Evolutionary conservation across 495 filamentous ascomycete genomes (phyloP).

Genomic region (Chaetomium cochliodes): DNA sequence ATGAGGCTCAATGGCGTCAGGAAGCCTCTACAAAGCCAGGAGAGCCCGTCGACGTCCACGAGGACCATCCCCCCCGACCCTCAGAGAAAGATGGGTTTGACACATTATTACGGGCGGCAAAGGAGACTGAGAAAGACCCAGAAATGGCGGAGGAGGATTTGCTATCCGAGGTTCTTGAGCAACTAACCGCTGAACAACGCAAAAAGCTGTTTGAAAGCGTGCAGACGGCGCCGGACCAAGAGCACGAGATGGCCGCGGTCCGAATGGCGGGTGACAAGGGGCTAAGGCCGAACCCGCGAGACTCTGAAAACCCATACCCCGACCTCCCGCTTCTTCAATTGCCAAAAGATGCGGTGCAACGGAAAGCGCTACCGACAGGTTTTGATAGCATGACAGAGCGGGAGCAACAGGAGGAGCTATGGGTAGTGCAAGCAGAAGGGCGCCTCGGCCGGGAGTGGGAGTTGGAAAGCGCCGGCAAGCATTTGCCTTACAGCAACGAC

Average conservation of each 20-base stretch:
- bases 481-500: conserved; percentile 1
- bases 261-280: background rate
- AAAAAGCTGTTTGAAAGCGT: background rate
- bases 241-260: background rate
- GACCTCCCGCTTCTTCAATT: background rate
- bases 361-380: conserved; percentile 16
- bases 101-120: background rate
- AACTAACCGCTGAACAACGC: background rate
- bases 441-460: conserved; percentile 12
- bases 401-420: conserved; percentile 21
- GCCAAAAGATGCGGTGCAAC: conserved; percentile 5
- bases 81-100: background rate
- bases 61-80: background rate
- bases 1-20: background rate
- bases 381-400: conserved; percentile 18
- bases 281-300: too few species aligned
- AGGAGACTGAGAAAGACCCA: background rate
- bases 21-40: background rate
- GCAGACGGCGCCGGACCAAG: too few species aligned
- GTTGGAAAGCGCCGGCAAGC: conserved; percentile 5
- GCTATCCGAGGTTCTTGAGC: background rate
- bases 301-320: background rate
- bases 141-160: background rate
- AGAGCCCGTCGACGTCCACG: background rate
- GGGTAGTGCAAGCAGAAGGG: conserved; percentile 13